phyloP scores from a whole-genome alignment of 345 rosid genomes.

The Cardamine chenopodiifolia region DNA sequence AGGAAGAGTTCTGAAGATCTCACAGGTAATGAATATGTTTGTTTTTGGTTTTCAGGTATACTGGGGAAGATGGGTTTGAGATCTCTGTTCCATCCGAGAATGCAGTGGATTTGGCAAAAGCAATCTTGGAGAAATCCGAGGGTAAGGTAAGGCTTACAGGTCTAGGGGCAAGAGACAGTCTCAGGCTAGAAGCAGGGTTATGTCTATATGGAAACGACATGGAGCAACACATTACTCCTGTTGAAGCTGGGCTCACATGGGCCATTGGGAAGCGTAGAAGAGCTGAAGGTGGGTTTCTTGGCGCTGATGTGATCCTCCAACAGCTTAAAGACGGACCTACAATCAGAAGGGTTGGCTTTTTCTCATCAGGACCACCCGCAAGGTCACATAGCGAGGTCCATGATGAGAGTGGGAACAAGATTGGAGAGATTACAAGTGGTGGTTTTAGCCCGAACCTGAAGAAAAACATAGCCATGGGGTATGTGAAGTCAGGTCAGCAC shows the following conservation, averaged over 20 bases:
- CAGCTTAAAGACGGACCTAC: conserved; percentile 86
- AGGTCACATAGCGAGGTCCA: conserved; percentile 94
- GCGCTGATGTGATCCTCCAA: conserved; percentile 86
- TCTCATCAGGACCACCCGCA: conserved; percentile 87
- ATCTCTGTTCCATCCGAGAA: conserved; percentile 89
- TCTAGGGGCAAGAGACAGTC: conserved; percentile 94
- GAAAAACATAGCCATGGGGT: conserved; percentile 98
- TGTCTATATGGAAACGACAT: conserved; percentile 94
- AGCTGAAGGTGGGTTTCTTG: conserved; percentile 95
- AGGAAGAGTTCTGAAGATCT: conserved; percentile 17
- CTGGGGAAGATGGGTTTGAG: conserved; percentile 99
- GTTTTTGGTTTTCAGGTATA: conserved; percentile 58
- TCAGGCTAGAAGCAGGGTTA: conserved; percentile 92
- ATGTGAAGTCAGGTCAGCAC: conserved; percentile 89
- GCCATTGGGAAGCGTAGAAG: conserved; percentile 96
- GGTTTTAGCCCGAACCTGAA: conserved; percentile 97
- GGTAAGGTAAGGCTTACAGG: conserved; percentile 92
- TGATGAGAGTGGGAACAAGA: conserved; percentile 68
- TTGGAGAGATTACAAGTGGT: conserved; percentile 94
- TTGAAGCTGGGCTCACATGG: conserved; percentile 97
- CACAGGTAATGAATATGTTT: neutral
- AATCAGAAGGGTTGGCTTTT: conserved; percentile 84
- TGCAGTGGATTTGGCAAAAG: conserved; percentile 86
- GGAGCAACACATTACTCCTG: conserved; percentile 88
- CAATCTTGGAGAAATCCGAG: conserved; percentile 88